Evolutionary conservation across 805 yeast genomes (phyloP).

Genomic region (Candida andamanensis): DNA sequence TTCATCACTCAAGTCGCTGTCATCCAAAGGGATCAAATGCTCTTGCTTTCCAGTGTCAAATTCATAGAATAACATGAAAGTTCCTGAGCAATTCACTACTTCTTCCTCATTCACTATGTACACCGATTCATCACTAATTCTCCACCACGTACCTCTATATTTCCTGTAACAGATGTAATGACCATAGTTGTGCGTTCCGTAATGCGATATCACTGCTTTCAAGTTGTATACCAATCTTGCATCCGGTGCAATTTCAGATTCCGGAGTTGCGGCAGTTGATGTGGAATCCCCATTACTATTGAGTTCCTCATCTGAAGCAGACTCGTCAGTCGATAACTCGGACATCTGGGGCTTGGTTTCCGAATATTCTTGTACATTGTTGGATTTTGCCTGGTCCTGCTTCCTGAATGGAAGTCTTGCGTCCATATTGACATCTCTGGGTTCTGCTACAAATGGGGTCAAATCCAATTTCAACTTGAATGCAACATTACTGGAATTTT

Average conservation of each 20-base stretch:
- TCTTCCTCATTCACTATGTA: slow-evolving; percentile 75
- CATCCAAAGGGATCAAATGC: slow-evolving; percentile 12
- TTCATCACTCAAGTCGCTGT: slow-evolving; percentile 14
- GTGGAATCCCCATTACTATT: neutral
- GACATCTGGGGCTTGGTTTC: neutral
- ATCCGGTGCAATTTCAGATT: slow-evolving; percentile 10
- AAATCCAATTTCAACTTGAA: slow-evolving; percentile 70
- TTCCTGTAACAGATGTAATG: slow-evolving; percentile 89
- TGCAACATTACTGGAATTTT: slow-evolving; percentile 76
- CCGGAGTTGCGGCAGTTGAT: slow-evolving; percentile 11
- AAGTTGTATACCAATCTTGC: slow-evolving; percentile 59
- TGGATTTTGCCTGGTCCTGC: slow-evolving; percentile 36
- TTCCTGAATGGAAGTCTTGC: slow-evolving; percentile 73
- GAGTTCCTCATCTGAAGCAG: slow-evolving; percentile 3
- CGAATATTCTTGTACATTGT: slow-evolving; percentile 1
- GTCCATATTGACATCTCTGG: slow-evolving; percentile 68
- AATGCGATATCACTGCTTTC: slow-evolving; percentile 85
- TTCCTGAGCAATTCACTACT: slow-evolving; percentile 77
- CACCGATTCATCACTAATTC: slow-evolving; percentile 87
- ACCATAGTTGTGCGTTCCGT: slow-evolving; percentile 96
- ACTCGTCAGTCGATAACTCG: neutral
- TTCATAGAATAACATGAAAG: slow-evolving; percentile 91
- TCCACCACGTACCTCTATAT: slow-evolving; percentile 87
- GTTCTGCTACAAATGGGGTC: slow-evolving; percentile 63
- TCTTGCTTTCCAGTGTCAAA: slow-evolving; percentile 25